Evolutionary conservation across 2,329 filamentous ascomycete species (phyloP).

Genomic region (Ophiostoma piceae): DNA sequence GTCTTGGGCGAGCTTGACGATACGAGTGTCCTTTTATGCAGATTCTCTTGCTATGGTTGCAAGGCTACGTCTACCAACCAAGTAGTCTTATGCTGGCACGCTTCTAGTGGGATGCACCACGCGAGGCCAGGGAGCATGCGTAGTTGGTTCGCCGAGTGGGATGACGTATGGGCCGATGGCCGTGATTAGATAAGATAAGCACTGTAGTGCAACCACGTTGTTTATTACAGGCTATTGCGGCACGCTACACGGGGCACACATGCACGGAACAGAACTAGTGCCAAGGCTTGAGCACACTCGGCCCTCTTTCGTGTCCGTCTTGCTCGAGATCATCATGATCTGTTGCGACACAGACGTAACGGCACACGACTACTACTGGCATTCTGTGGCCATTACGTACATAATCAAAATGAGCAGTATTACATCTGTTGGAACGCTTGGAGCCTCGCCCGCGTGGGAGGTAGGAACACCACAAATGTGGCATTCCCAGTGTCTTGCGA

Average conservation of each 20-base stretch:
- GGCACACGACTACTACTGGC: not conserved
- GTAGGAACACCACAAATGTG: not conserved
- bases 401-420: not conserved
- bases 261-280: not conserved
- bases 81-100: too few relatives aligned
- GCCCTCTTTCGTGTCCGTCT: not conserved
- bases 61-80: too few relatives aligned
- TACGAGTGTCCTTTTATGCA: too few relatives aligned
- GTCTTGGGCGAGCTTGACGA: too few relatives aligned
- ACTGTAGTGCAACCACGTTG: too few relatives aligned
- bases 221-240: not conserved
- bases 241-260: not conserved
- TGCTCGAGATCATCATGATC: not conserved
- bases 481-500: conserved; percentile 4
- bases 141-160: too few relatives aligned
- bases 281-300: not conserved
- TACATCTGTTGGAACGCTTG: conserved; percentile 13
- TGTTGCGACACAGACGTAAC: not conserved
- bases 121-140: too few relatives aligned
- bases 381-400: not conserved
- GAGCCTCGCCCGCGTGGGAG: conserved; percentile 17
- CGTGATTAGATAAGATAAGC: too few relatives aligned
- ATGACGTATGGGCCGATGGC: too few relatives aligned
- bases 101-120: too few relatives aligned
- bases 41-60: too few relatives aligned